Base-by-base conservation (phyloP, 2,329 filamentous ascomycete genomes). In the Colletotrichum gloeosporioides region DNA sequence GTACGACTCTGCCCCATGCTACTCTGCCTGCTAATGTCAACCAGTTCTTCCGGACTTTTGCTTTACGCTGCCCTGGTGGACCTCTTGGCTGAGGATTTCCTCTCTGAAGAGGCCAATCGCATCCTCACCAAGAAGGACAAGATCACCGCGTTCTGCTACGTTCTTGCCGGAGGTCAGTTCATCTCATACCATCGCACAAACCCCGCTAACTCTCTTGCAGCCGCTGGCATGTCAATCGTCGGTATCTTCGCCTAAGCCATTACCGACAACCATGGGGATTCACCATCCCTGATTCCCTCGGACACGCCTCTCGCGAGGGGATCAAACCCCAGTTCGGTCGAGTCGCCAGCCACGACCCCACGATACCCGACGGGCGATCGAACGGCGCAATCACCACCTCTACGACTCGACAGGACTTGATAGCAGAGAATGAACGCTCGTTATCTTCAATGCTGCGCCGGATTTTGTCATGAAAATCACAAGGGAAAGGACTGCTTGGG, bases 21-120 rank as follows among this genome's bases (percentile, higher is more conserved):
- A 3, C 4, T 8, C 29, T 16, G 4, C n/a, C 2, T 13, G 31
- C 75, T 76, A 27, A 77, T 34, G 13, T 67, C 34, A 75, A 22
- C 27, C 65, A 90, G 89, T 69, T 93, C 91, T 2, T 92, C 88
- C 31, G 91, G 91, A 80, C 86, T 93, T 32, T 82, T 93, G 8
- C 88, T 93, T 68, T 93, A 92, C 79, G 91, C 91, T 55, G 90
- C 92, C 3, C 84, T 93, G 8, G 92, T 93, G 3, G 92, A 93
- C 80, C 83, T 93, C 34, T 83, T 93, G 44, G 91, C 91, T 6
- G 91, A 93, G 79, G 92, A 93, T 80, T 93, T 93, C 84, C 84
- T 93, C 22, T 92, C 91, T 0, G 90, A 91, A 69, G 89, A 91
- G 80, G 88, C 88, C 0, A 83, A 86, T 66, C 81, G 83, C n/a